Conservation (phyloP, 2,329 filamentous ascomycete genomes). For the Pseudocercospora crystallina region DNA sequence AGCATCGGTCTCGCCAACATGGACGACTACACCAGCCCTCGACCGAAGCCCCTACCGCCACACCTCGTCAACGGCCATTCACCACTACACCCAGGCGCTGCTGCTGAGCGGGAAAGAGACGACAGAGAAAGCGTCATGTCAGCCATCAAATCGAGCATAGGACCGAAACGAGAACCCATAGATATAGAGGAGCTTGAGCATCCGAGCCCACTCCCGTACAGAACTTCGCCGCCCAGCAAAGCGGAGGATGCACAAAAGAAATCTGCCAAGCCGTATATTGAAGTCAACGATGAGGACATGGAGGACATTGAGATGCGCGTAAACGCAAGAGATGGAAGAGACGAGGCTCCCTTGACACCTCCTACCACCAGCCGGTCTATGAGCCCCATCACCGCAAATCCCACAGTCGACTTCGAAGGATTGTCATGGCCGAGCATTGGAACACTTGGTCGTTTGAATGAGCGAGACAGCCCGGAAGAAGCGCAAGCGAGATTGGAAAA, state of each 20-base stretch:
- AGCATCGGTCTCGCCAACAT: conserved; percentile 32
- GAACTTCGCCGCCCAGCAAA: conserved; percentile 4
- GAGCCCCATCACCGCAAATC: conserved; percentile 52
- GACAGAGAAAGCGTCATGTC: conserved; percentile 60
- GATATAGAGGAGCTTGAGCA: conserved; percentile 41
- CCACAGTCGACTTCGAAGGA: conserved; percentile 56
- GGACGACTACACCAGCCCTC: conserved; percentile 39
- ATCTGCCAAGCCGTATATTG: conserved; percentile 31
- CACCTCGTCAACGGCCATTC: conserved; percentile 59
- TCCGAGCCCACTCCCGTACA: conserved; percentile 6
- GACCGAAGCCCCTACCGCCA: conserved; percentile 54
- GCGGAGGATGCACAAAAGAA: conserved; percentile 9
- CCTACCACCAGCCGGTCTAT: conserved; percentile 50
- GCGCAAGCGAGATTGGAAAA: conserved; percentile 59
- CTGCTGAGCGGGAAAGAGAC: conserved; percentile 47
- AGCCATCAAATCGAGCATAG: conserved; percentile 60
- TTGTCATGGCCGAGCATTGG: conserved; percentile 54
- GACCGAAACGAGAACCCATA: conserved; percentile 46
- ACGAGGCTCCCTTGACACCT: conserved; percentile 54
- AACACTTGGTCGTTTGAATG: conserved; percentile 31
- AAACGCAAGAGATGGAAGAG: conserved; percentile 52
- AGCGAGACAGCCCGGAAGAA: conserved; percentile 52
- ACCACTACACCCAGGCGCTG: conserved; percentile 46
- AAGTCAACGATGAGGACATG: conserved; percentile 49
- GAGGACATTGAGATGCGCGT: conserved; percentile 29